Evolutionary conservation across 768 basidiomycete species (phyloP), one percentile per base, ranked within the genome.

Genomic region (Boletus edulis): DNA sequence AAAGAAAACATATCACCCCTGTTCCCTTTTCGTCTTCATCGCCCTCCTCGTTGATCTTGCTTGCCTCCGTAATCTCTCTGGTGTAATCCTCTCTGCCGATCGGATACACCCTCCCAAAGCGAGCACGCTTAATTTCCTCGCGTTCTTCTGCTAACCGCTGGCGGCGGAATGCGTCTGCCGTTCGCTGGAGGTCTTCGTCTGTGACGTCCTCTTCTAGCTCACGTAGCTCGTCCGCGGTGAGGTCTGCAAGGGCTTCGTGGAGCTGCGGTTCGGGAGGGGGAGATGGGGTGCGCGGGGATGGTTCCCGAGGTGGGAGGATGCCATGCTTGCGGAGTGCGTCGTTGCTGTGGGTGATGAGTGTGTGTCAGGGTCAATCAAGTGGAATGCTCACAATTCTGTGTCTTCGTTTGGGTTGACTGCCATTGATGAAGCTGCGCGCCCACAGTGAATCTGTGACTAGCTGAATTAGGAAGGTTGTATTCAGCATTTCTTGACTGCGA

Each of bases 31-130:
- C 81, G 55, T 82, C 78, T 10, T 81, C 77, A 47, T 88, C 86
- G 27, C 79, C 87, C 8, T 81, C 80, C 50, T 88, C 83, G 58
- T 83, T 77, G 11, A 82, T 69, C 55, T 80, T 81, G 71, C 94
- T 98, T 4, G 92, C 91, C 57, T 98, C 95, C 0, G 94, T 98
- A 12, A 99, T 91, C 67, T 98, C 94, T 44, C 88, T 79, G 39
- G 90, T 96, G 71, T 98, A 99, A 68, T 97, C 95, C 15, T 94
- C 94, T 59, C 96, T 77, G 24, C 87, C 84, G 55, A 99, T 95
- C 1, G 94, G 93, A 67, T 90, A 87, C 45, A 97, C 81, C 24
- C 83, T 75, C 18, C 95, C 97, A 66, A 93, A 98, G 57, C 85
- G 80, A 20, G 85, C 85, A 52, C 76, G 80, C 59, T 77, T 80